Evolutionary conservation across 2,329 filamentous ascomycete species (phyloP).

Genomic region (Thelonectria olida): DNA sequence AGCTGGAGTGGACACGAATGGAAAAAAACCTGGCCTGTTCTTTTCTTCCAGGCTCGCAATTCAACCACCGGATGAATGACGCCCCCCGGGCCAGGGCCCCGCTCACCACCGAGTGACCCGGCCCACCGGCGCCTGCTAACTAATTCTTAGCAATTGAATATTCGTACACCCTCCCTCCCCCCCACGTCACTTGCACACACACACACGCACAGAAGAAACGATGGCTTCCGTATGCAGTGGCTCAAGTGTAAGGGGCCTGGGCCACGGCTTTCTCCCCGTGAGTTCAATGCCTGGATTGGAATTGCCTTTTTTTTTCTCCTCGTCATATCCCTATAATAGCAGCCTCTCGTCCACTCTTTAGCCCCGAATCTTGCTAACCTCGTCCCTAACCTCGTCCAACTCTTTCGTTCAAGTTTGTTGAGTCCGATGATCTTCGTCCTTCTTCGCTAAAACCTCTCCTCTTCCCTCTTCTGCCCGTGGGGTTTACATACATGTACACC

Average conservation of each 20-base stretch:
- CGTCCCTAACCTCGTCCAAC: neutral
- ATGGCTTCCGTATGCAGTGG: constrained; percentile 5
- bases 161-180: constrained; percentile 19
- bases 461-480: neutral
- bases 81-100: constrained; percentile 9
- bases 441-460: constrained; percentile 9
- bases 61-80: constrained; percentile 10
- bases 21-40: constrained; percentile 14
- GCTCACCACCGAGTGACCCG: constrained; percentile 17
- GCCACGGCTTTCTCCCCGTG: constrained; percentile 41
- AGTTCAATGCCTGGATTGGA: constrained; percentile 36
- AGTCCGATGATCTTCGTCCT: constrained; percentile 8
- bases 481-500: constrained; percentile 23
- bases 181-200: constrained; percentile 24
- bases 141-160: constrained; percentile 12
- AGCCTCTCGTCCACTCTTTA: constrained; percentile 26
- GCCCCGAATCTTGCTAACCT: neutral
- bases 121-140: constrained; percentile 24
- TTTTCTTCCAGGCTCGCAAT: constrained; percentile 11
- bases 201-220: neutral
- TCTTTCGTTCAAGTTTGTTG: constrained; percentile 5
- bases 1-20: constrained; percentile 8
- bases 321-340: constrained; percentile 41
- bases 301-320: constrained; percentile 38
- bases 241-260: constrained; percentile 11